Evolutionary conservation across 2,329 filamentous ascomycete genomes (phyloP), one percentile per base, ranked within the genome.

Genomic region (Exophiala viscosa): DNA sequence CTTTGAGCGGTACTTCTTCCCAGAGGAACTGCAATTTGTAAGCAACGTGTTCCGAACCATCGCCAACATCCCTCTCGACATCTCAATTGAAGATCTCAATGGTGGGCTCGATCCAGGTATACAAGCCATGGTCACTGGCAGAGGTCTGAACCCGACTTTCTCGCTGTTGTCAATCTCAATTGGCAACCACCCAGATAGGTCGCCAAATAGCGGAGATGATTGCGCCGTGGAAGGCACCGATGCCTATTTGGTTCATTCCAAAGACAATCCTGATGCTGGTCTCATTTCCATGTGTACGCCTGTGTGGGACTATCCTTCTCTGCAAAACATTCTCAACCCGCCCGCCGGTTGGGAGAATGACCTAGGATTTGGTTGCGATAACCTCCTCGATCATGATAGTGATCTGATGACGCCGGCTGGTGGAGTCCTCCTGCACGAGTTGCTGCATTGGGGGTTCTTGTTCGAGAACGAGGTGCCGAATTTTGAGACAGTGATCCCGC

Each of bases 31-130:
- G 11, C 13, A 40, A n/a, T 52, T 48, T 36, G 50, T 52, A n/a
- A 44, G 45, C 33, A 38, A 45, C 20, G 38, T 52, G 1, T 52
- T 52, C 50, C 33, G 43, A 32, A 52, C 50, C 3, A 31, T 52
- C 17, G 50, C 50, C 11, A 52, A 52, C 32, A 43, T 52, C n/a
- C 50, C 50, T 11, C 45, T 48, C 8, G 46, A 32, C 20, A 41
- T 20, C 41, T 42, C 28, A 13, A 48, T 33, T 10, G 38, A 15
- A 18, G 38, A 40, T 5, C 17, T 18, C n/a, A 15, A 10, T n/a
- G 17, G 5, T 11, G 13, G 32, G 13, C 38, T 34, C 20, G 15
- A 39, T n/a, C 23, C 32, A 33, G 36, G 10, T 48, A 5, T 48
- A 23, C 10, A 18, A 9, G 32, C 35, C 13, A 41, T 41, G 17